phyloP scores from a whole-genome alignment of 177 flowering plant species.

The Telopea speciosissima region DNA sequence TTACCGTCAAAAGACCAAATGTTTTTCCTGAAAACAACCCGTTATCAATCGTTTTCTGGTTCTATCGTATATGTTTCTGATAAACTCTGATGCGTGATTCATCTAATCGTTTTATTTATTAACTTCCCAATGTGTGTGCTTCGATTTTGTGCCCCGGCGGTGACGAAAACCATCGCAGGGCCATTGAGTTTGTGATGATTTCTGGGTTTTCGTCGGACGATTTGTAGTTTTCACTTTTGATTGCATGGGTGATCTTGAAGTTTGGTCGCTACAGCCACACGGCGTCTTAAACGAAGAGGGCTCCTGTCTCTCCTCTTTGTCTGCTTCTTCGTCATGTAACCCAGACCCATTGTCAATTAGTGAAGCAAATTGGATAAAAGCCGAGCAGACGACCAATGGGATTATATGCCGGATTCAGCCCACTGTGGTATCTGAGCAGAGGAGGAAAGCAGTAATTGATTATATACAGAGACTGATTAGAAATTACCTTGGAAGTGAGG shows the following conservation, averaged over 20 bases:
- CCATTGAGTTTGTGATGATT: background rate
- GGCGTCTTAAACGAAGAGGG: conserved; percentile 17
- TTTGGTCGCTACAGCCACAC: conserved; percentile 17
- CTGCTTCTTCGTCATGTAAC: conserved; percentile 16
- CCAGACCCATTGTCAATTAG: conserved; percentile 28
- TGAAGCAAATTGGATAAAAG: conserved; percentile 39
- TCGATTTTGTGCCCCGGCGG: background rate
- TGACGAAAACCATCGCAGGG: background rate
- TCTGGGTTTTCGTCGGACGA: background rate
- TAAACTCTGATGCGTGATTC: background rate
- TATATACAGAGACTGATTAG: conserved; percentile 61
- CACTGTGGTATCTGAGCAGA: conserved; percentile 56
- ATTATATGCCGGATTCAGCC: conserved; percentile 67
- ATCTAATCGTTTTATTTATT: background rate
- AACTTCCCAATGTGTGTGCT: background rate
- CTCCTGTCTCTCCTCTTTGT: background rate
- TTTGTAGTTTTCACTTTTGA: background rate
- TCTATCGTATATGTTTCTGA: background rate
- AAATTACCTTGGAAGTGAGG: conserved; percentile 54
- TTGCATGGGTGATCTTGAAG: conserved; percentile 33
- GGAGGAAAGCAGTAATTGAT: conserved; percentile 60
- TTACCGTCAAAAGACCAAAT: background rate
- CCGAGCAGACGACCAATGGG: conserved; percentile 44
- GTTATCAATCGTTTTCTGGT: background rate
- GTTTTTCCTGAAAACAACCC: background rate